Base-by-base conservation (phyloP, 495 filamentous ascomycete genomes). In the Penicillium psychrofluorescens region DNA sequence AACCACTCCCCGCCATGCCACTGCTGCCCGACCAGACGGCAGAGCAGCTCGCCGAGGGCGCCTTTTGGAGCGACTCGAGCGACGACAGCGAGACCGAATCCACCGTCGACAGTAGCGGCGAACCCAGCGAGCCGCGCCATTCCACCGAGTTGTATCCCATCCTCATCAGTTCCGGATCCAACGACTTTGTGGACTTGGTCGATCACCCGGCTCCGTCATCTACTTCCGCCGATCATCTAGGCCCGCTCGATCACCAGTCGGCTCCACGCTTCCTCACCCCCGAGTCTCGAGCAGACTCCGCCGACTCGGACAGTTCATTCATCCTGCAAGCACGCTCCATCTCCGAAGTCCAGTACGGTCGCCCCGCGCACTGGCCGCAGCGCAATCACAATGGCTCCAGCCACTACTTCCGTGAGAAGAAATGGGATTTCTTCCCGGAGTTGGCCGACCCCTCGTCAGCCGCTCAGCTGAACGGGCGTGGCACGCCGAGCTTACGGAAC, bases 351-450 rank as follows among this genome's bases (percentile, higher is more conserved):
- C 54, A 49, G 4, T 62, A 61, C 38, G 58, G 53, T 0, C 55
- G 51, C 10, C 57, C 54, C 0, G 36, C 52, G 1, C 48, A 49
- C 10, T 65, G 59, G 61, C 40, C 38, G 10, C 49, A 51, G 22
- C 56, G 52, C 4, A 40, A 43, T 22, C 3, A 22, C 6, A 3
- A 22, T 1, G 66, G 63, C 1, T 54, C 64, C 2, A 73, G 62
- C 35, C 70, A 71, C 41, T 73, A 73, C 35, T 73, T 73, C 39
- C 59, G 70, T 8, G 70, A 73, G 34, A 73, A 73, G 53, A 71
- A 68, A 44, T 73, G 67, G 67, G 66, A 71, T 45, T 67, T 68
- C 55, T 73, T 73, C 50, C 70, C 70, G 6, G 70, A 73, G 45
- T 36, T 73, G 16, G 70, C 64, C 1, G 57, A 22, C 22, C 22